phyloP scores from a whole-genome alignment of 1,284 basidiomycete genomes.

The Ustilago curta region DNA sequence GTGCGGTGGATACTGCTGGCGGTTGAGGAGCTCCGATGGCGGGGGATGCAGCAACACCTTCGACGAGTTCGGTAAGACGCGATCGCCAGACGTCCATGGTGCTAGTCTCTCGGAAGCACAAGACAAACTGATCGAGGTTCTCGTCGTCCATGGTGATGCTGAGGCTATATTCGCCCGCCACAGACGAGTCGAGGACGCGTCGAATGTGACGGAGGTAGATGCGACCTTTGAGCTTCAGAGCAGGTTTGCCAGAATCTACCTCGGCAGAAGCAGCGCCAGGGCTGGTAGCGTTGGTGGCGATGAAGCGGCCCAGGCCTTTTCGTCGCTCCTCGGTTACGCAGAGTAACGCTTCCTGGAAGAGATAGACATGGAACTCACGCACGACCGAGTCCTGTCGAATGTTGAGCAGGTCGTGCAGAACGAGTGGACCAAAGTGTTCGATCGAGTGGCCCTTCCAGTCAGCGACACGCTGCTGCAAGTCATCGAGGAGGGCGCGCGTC shows the following conservation, averaged over 20 bases:
- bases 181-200: constrained; percentile 81
- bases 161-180: constrained; percentile 83
- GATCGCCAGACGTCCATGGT: constrained; percentile 87
- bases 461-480: constrained; percentile 85
- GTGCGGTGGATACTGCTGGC: constrained; percentile 1
- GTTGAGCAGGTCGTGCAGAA: constrained; percentile 89
- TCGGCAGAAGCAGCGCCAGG: constrained; percentile 12
- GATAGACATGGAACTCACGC: constrained; percentile 91
- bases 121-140: constrained; percentile 88
- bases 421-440: constrained; percentile 82
- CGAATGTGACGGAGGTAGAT: constrained; percentile 94
- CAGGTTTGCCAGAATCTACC: constrained; percentile 73
- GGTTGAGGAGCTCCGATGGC: constrained; percentile 1
- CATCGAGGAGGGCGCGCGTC: constrained; percentile 83
- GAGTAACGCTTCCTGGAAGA: constrained; percentile 95
- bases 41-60: constrained; percentile 20
- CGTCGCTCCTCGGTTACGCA: constrained; percentile 95
- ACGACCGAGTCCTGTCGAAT: constrained; percentile 87
- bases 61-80: constrained; percentile 45
- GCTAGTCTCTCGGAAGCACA: constrained; percentile 91
- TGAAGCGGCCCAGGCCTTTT: constrained; percentile 77
- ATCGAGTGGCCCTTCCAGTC: constrained; percentile 95
- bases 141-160: constrained; percentile 97
- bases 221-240: constrained; percentile 89
- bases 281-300: constrained; percentile 72